Conservation (phyloP, 2,329 filamentous ascomycete species). For the Leptosphaerulina australis region DNA sequence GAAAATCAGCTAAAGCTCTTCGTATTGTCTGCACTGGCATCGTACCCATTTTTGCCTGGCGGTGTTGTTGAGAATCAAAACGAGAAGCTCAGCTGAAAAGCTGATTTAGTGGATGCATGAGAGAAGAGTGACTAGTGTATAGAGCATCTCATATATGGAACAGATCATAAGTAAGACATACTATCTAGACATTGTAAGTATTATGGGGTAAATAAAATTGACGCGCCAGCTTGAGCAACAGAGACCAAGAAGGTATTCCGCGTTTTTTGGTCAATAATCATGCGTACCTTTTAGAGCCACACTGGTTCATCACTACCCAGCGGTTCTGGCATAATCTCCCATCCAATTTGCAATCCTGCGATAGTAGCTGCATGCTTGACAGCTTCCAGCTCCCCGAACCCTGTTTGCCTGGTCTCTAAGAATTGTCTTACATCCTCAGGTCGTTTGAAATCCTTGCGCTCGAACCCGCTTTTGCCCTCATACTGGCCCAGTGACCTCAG, state of each 20-base stretch:
- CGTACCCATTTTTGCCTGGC: too few species aligned
- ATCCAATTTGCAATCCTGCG: conserved; percentile 55
- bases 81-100: too few species aligned
- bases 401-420: conserved; percentile 54
- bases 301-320: conserved; percentile 55
- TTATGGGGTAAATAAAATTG: too few species aligned
- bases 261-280: background rate
- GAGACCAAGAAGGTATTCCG: background rate
- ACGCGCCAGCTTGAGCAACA: background rate
- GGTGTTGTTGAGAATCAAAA: too few species aligned
- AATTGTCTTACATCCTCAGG: conserved; percentile 43
- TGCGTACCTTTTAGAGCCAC: conserved; percentile 39
- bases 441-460: conserved; percentile 40
- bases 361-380: conserved; percentile 58
- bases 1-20: too few species aligned
- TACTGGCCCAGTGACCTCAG: conserved; percentile 61
- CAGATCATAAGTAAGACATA: background rate
- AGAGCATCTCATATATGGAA: too few species aligned
- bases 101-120: too few species aligned
- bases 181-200: too few species aligned
- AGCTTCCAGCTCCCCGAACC: conserved; percentile 56
- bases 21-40: too few species aligned
- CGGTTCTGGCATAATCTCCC: conserved; percentile 59
- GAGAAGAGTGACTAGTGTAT: too few species aligned
- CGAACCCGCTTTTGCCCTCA: conserved; percentile 53